Percentiles rank a stretch among this genome's conserved stretches.
phyloP scores from a whole-genome alignment of 129 eudicot species.

The sunflower (Helianthus annuus) region HanXRQr2.0-SUNRISE NC_035445.2:22762709-22763208 shows the following conservation, averaged over 20 bases:
- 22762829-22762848: too few relatives aligned
- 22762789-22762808: too few relatives aligned
- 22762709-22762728: too few relatives aligned
- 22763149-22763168: constrained; percentile 11
- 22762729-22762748: too few relatives aligned
- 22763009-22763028: background rate
- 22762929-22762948: background rate
- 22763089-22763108: constrained; percentile 69
- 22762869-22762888: too few relatives aligned
- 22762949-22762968: background rate
- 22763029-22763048: background rate
- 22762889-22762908: background rate
- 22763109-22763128: constrained; percentile 39
- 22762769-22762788: too few relatives aligned
- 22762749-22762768: too few relatives aligned
- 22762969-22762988: constrained; percentile 4
- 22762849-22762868: too few relatives aligned
- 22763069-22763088: constrained; percentile 25
- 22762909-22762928: background rate
- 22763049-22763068: constrained; percentile 8
- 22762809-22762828: too few relatives aligned
- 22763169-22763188: constrained; percentile 10
- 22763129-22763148: constrained; percentile 27
- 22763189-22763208: background rate
- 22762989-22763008: background rate